Conservation (phyloP, 192 early-diverging fungal species). For the Backusella tarrabulga region DNA sequence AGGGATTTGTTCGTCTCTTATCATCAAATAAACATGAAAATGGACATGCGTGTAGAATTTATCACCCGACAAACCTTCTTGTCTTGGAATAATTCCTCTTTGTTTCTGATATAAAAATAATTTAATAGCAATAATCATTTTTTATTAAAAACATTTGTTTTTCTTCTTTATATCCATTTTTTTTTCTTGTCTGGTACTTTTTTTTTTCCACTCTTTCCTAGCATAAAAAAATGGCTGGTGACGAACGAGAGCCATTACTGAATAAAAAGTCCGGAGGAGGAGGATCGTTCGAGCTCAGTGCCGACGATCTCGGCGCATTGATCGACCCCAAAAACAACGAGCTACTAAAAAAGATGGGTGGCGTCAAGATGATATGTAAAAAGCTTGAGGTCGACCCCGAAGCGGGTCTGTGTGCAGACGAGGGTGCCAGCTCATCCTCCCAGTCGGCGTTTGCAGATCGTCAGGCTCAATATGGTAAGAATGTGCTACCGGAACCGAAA, state of each 20-base stretch:
- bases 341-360: slow-evolving; percentile 57
- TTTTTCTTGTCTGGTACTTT: not conserved
- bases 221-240: not conserved
- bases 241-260: not conserved
- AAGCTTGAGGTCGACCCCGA: slow-evolving; percentile 61
- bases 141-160: not conserved
- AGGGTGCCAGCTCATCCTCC: slow-evolving; percentile 20
- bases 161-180: not conserved
- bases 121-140: not conserved
- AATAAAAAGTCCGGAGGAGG: not conserved
- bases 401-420: slow-evolving; percentile 53
- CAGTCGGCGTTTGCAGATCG: slow-evolving; percentile 41
- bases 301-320: slow-evolving; percentile 42
- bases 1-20: too few species aligned
- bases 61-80: not conserved
- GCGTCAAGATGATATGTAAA: slow-evolving; percentile 53
- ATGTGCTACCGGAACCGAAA: slow-evolving; percentile 52
- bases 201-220: not conserved
- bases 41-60: too few species aligned
- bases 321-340: slow-evolving; percentile 68
- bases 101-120: not conserved
- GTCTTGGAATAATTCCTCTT: not conserved
- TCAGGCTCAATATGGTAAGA: slow-evolving; percentile 40
- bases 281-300: not conserved
- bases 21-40: too few species aligned